Evolutionary conservation across 1,139 yeast species (phyloP), one percentile per base, ranked within the genome.

Genomic region (Magnusiomyces clavatus): DNA sequence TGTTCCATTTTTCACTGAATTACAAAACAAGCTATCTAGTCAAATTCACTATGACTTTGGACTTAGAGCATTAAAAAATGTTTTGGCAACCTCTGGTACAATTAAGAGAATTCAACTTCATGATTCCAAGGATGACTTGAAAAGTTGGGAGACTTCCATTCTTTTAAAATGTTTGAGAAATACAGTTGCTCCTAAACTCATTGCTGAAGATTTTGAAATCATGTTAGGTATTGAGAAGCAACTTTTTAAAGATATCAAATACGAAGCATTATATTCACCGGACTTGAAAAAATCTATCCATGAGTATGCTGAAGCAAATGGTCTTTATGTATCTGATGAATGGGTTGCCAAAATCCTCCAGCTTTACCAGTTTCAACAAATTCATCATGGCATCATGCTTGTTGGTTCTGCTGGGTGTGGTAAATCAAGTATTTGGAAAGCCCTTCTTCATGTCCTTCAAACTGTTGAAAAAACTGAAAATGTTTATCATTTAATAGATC

Each of bases 31-130:
- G 0, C 67, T 80, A 11, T 75, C 87, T 0, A 39, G 58, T 0
- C 96, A 88, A 62, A 62, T 69, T 2, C 97, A 90, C 64, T 92
- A 92, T 61, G 97, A 92, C 61, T 92, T 92, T 74, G 96, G 97
- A 0, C 71, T 90, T 43, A 74, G 97, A 54, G 83, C 96, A 0
- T 66, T 90, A 52, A 90, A 89, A 62, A 75, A 80, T 46, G 80
- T 83, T 0, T 67, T 90, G 43, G 66, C 73, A 3, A 75, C 76
- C 52, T 81, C 90, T 60, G 90, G 92, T 0, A 60, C 64, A 14
- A 63, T 80, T 3, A 75, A 72, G 55, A 64, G 80, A 48, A 40
- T 49, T 11, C 48, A 49, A 14, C 31, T 55, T 3, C 39, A 38
- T 5, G 54, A 49, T 6, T 43, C 35, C 6, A 20, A 45, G 1